Evolutionary conservation across 78 protist genomes (phyloP), one percentile per base, ranked within the genome.

Genomic region (Guillardia theta): DNA sequence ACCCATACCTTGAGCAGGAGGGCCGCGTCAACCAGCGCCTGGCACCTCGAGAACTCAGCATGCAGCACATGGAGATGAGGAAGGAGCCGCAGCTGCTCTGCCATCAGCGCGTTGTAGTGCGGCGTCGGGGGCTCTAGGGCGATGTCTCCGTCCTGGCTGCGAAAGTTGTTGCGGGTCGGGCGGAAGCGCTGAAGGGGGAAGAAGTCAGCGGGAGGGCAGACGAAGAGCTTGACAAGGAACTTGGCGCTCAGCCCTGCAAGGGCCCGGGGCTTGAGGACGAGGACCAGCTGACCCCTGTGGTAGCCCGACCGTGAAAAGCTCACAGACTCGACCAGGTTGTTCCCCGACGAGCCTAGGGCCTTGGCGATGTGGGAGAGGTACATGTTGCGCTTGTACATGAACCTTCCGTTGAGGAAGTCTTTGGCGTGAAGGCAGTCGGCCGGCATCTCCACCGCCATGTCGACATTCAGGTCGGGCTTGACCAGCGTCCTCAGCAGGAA

Each of bases 1-100:
- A 92, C 88, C 94, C 94, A 92, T 30, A 92, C 87, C 87, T 62
- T 54, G 87, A 92, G 87, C 39, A 92, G 43, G 30, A 92, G 41
- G 37, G 37, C 22, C 24, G 94, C 83, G 45, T 92, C 94, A 8
- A 48, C 80, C n/a, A 92, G 83, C 12, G 94, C 83, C 6, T 15
- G 45, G 22, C 83, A 70, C n/a, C 21, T 18, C 10, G n/a, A 22
- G 83, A 4, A 70, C 18, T 53, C 62, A 18, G 62, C 78, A 64
- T 5, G 78, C 78, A 12, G 12, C 78, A 53, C 33, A 12, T 53
- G 62, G 12, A 53, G 18, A 18, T 53, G 62, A 18, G 12, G 78
- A 15, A 64, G 39, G 39, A 12, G 12, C 39, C 33, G 78, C 43
- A 12, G 78, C 43, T 5, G 39, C 9, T 5, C 33, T 15, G 36